These are phyloP conservation scores for Fusarium nurragi DNA, from an alignment of 2,329 filamentous ascomycete species.

Conservation along the genomic window DNA sequence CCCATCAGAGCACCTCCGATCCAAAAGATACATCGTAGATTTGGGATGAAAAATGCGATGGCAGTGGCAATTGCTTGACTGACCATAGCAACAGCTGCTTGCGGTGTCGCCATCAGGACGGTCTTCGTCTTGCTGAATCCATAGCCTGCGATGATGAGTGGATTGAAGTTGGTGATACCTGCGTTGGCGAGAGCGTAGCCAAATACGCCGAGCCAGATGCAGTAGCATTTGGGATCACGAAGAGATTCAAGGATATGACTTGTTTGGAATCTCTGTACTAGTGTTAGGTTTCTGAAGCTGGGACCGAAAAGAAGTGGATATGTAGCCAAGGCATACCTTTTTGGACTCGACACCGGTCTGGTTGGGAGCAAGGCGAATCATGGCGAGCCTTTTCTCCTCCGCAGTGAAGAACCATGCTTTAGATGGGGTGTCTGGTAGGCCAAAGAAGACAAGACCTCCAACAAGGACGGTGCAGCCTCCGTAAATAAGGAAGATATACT, in stretches of 20 bases:
- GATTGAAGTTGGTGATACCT: constrained; percentile 71
- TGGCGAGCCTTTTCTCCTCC: neutral
- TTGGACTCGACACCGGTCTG: constrained; percentile 3
- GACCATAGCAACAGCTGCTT: constrained; percentile 48
- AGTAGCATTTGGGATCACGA: constrained; percentile 37
- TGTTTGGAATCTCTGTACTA: constrained; percentile 21
- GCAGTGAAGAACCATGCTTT: constrained; percentile 8
- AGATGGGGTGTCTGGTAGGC: constrained; percentile 2
- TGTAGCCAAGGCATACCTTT: neutral
- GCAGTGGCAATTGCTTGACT: constrained; percentile 37
- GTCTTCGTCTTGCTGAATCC: constrained; percentile 45
- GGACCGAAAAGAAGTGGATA: accelerated
- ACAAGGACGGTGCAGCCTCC: constrained; percentile 15
- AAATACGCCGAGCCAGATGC: constrained; percentile 48
- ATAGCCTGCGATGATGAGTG: constrained; percentile 69
- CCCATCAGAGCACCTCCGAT: constrained; percentile 38
- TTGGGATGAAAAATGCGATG: constrained; percentile 42
- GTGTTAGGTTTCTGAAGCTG: neutral
- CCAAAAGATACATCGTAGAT: constrained; percentile 47
- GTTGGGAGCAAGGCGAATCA: neutral
- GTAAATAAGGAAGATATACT: constrained; percentile 44
- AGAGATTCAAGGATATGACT: constrained; percentile 37
- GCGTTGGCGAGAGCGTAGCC: constrained; percentile 74
- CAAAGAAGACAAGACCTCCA: neutral
- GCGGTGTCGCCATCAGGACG: constrained; percentile 47